Percentiles rank a stretch among this genome's conserved stretches.
Conservation (phyloP, 768 basidiomycete genomes). For the Suillus sp. region DNA sequence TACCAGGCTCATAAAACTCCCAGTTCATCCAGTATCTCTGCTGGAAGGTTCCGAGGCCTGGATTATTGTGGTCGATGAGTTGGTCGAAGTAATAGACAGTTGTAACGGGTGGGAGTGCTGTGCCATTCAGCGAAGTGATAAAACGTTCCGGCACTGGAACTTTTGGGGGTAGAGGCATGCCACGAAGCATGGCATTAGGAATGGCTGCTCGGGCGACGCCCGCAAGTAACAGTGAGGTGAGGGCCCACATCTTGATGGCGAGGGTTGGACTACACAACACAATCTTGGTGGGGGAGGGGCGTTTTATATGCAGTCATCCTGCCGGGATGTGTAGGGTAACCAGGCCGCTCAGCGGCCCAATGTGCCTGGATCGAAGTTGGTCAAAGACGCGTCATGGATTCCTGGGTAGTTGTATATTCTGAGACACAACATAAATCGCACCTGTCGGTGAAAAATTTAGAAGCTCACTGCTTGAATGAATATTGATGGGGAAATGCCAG, state of each 20-base stretch:
- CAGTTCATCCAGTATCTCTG: conserved; percentile 5
- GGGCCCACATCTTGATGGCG: background rate
- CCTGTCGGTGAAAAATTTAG: background rate
- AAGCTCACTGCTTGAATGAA: background rate
- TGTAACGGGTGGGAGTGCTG: background rate
- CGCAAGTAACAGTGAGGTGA: background rate
- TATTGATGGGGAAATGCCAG: background rate
- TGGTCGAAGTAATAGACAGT: background rate
- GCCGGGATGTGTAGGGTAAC: background rate
- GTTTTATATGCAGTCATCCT: background rate
- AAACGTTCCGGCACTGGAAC: background rate
- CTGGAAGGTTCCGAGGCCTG: background rate
- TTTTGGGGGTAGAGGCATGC: background rate
- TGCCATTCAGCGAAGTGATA: background rate
- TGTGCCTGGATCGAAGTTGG: background rate
- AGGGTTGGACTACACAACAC: background rate
- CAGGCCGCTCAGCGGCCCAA: background rate
- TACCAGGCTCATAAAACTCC: conserved; percentile 3
- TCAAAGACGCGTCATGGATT: background rate
- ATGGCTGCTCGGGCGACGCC: background rate
- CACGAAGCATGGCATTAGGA: background rate
- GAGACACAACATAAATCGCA: background rate
- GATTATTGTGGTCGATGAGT: background rate
- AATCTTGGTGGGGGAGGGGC: background rate
- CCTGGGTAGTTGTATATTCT: background rate